Percentiles rank a stretch among this genome's conserved stretches.
phyloP scores from a whole-genome alignment of 73 alveolate genomes.

The Paramecium sonneborni region DNA sequence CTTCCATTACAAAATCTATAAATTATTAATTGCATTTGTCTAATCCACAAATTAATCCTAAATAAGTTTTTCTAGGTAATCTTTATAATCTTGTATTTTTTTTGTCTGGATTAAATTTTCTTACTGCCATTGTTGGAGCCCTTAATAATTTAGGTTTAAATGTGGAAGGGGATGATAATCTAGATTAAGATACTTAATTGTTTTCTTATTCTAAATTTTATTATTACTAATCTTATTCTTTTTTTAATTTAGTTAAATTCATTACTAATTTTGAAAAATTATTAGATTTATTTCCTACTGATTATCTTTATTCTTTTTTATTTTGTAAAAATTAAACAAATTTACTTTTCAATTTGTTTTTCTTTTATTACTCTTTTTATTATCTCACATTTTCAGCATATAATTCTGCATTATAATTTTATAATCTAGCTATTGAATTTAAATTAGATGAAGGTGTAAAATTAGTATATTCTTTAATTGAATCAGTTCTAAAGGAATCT shows the following conservation, averaged over 20 bases:
- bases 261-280: neutral
- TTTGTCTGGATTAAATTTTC: neutral
- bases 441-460: neutral
- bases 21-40: too few relatives aligned
- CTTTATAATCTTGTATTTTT: neutral
- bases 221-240: neutral
- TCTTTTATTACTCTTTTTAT: neutral
- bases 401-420: neutral
- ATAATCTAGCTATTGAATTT: neutral
- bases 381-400: neutral
- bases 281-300: neutral
- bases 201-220: too few relatives aligned
- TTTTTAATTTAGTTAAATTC: neutral
- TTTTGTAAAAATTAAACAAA: neutral
- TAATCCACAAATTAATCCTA: too few relatives aligned
- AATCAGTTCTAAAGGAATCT: neutral
- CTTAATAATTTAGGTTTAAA: too few relatives aligned
- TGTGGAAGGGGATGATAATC: too few relatives aligned
- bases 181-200: too few relatives aligned
- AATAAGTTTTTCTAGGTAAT: neutral
- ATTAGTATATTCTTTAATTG: neutral
- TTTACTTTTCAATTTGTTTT: neutral
- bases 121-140: too few relatives aligned
- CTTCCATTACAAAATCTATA: neutral
- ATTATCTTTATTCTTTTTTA: neutral